These are phyloP conservation scores for Terfezia boudieri DNA, from an alignment of 495 filamentous ascomycete species.

Conservation along the genomic window DNA sequence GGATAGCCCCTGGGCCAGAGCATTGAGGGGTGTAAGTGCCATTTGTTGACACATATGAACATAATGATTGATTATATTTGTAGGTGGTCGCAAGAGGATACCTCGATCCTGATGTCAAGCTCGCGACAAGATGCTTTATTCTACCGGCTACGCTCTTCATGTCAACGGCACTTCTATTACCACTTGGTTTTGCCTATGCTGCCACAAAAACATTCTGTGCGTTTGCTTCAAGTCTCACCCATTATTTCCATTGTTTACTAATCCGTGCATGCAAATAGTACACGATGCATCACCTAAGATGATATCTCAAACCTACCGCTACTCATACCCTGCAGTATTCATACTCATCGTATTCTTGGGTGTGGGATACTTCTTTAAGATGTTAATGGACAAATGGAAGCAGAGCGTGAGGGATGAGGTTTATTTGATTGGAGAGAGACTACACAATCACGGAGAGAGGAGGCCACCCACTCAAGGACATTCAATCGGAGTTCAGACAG, in stretches of 20 bases:
- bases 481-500: no score
- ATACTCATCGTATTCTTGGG: constrained; percentile 23
- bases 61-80: neutral
- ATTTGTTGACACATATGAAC: neutral
- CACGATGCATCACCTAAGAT: constrained; percentile 5
- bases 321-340: constrained; percentile 43
- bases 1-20: constrained; percentile 45
- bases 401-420: constrained; percentile 76
- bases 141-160: constrained; percentile 44
- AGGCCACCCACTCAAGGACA: neutral
- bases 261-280: neutral
- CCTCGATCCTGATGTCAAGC: constrained; percentile 49
- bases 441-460: constrained; percentile 67
- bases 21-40: constrained; percentile 34
- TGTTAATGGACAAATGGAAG: constrained; percentile 51
- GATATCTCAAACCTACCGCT: constrained; percentile 32
- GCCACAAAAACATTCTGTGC: constrained; percentile 24
- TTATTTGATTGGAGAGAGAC: constrained; percentile 77
- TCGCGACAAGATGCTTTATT: constrained; percentile 67
- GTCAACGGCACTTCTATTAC: constrained; percentile 33
- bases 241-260: constrained; percentile 8
- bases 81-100: constrained; percentile 49
- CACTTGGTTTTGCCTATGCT: constrained; percentile 29
- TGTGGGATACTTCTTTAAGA: constrained; percentile 21
- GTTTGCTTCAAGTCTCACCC: neutral